phyloP scores from a whole-genome alignment of 495 filamentous ascomycete genomes.

The Annulohypoxylon maeteangense region DNA sequence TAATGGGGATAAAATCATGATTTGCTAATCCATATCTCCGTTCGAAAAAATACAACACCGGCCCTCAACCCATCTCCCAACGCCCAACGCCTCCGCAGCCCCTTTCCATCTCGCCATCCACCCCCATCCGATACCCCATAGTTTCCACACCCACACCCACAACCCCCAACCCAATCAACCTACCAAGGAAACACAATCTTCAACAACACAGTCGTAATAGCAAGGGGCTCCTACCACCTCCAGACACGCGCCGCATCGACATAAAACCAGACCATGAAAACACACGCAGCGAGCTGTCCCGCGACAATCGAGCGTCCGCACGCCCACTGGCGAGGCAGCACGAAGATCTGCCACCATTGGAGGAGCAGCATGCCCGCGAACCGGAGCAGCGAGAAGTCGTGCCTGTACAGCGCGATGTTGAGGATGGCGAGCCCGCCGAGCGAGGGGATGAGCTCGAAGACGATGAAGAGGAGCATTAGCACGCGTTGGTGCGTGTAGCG shows the following conservation, averaged over 20 bases:
- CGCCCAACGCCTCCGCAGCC: background rate
- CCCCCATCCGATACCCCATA: background rate
- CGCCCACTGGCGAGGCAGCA: constrained; percentile 35
- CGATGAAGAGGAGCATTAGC: constrained; percentile 32
- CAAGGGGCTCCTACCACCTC: constrained; percentile 39
- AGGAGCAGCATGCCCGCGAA: constrained; percentile 27
- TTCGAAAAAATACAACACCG: constrained; percentile 21
- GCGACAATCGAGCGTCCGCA: constrained; percentile 24
- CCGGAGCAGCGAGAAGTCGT: constrained; percentile 30
- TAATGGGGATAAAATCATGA: constrained; percentile 32
- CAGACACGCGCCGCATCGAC: constrained; percentile 19
- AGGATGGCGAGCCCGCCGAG: constrained; percentile 10
- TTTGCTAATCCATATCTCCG: constrained; percentile 37
- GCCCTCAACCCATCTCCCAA: constrained; percentile 2
- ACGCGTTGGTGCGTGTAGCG: constrained; percentile 26
- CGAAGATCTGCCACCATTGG: constrained; percentile 43
- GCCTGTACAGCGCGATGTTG: constrained; percentile 32
- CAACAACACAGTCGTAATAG: constrained; percentile 29
- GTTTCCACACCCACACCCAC: background rate
- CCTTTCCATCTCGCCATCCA: background rate
- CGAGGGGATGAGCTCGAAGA: constrained; percentile 22
- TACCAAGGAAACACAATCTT: constrained; percentile 44
- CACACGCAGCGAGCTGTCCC: constrained; percentile 30
- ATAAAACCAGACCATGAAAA: constrained; percentile 42
- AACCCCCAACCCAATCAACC: background rate